phyloP scores from a whole-genome alignment of 768 basidiomycete species.

The Cyathus striatus region DNA sequence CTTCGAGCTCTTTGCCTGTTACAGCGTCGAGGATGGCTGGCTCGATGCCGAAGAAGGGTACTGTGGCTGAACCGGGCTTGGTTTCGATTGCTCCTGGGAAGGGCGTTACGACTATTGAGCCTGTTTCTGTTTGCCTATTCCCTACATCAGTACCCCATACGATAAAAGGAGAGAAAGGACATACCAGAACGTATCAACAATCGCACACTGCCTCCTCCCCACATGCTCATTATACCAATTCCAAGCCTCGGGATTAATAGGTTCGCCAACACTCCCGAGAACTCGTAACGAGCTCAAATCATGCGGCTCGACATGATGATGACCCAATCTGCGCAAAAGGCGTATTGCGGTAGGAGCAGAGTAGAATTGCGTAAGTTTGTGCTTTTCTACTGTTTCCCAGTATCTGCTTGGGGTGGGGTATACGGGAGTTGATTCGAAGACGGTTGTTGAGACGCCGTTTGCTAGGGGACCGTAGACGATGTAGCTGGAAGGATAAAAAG shows the following conservation, averaged over 20 bases:
- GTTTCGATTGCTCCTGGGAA: constrained; percentile 95
- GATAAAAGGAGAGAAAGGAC: constrained; percentile 11
- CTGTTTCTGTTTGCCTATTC: constrained; percentile 93
- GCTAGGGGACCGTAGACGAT: constrained; percentile 93
- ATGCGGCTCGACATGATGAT: constrained; percentile 77
- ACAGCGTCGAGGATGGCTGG: constrained; percentile 82
- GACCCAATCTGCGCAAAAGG: constrained; percentile 73
- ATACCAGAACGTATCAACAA: constrained; percentile 89
- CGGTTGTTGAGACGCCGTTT: constrained; percentile 79
- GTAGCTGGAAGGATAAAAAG: constrained; percentile 42
- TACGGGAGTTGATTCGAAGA: constrained; percentile 96
- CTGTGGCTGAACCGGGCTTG: constrained; percentile 94
- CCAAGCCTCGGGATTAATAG: constrained; percentile 99
- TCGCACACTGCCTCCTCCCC: constrained; percentile 80
- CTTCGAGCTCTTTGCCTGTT: constrained; percentile 70
- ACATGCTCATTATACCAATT: constrained; percentile 98
- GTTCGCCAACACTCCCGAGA: constrained; percentile 92
- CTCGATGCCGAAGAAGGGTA: constrained; percentile 96
- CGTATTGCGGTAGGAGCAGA: constrained; percentile 94
- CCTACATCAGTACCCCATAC: constrained; percentile 8
- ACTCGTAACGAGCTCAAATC: constrained; percentile 83
- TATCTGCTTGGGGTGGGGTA: constrained; percentile 96
- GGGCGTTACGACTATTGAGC: constrained; percentile 91
- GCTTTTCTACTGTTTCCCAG: constrained; percentile 93
- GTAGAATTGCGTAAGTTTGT: constrained; percentile 96